phyloP scores from a whole-genome alignment of 305 asterid genomes.

The Fraxinus velutina region DNA sequence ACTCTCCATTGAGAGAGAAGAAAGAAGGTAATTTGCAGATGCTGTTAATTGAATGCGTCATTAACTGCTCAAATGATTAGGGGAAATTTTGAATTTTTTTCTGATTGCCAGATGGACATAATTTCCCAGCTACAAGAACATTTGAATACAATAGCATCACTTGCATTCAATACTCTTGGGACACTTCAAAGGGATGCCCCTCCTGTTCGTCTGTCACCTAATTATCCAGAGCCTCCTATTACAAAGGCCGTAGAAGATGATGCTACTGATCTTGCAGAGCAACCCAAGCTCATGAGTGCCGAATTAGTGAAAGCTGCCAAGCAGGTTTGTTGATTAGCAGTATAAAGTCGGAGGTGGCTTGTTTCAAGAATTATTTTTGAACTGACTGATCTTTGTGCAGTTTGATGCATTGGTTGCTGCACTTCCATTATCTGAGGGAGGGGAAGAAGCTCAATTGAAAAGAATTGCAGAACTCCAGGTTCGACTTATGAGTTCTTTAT shows the following conservation, averaged over 20 bases:
- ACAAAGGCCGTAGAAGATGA: constrained; percentile 44
- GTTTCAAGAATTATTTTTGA: not conserved
- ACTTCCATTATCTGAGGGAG: constrained; percentile 76
- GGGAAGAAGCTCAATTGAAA: constrained; percentile 82
- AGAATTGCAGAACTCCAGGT: constrained; percentile 80
- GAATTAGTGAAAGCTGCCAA: constrained; percentile 81
- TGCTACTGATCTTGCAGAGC: constrained; percentile 53
- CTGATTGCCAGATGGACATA: constrained; percentile 54
- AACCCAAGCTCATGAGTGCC: constrained; percentile 65
- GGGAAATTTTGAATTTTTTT: not conserved
- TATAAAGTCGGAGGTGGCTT: not conserved
- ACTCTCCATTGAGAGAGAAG: not conserved
- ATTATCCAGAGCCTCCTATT: constrained; percentile 76
- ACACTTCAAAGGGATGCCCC: constrained; percentile 86
- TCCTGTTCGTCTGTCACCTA: constrained; percentile 74
- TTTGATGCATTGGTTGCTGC: constrained; percentile 84
- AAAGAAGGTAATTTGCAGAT: not conserved
- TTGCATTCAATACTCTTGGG: constrained; percentile 74
- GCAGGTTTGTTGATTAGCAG: constrained; percentile 39
- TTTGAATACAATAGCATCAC: constrained; percentile 56
- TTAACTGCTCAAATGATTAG: not conserved
- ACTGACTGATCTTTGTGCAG: constrained; percentile 30
- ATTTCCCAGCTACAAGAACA: constrained; percentile 84
- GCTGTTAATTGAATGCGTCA: not conserved
- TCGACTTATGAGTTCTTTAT: not conserved